These are phyloP conservation scores for Skeletonema tropicum DNA, from an alignment of 108 stramenopile species.

Conservation along the genomic window DNA sequence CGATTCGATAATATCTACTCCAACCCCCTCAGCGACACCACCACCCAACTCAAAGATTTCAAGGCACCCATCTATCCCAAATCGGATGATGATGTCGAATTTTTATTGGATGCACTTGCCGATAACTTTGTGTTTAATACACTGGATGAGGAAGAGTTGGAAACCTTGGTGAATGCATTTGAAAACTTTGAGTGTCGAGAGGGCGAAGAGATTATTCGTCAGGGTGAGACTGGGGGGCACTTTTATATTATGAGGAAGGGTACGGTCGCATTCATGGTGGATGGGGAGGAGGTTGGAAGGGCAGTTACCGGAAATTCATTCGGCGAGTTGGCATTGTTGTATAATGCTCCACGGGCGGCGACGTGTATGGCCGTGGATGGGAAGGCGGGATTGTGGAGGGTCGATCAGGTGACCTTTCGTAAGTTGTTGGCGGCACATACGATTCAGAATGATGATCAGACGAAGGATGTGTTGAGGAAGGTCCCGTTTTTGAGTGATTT, in stretches of 20 bases:
- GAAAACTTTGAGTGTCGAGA: slow-evolving; percentile 40
- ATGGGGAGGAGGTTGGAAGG: slow-evolving; percentile 54
- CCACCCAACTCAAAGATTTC: slow-evolving; percentile 18
- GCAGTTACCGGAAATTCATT: slow-evolving; percentile 54
- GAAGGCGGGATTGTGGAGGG: slow-evolving; percentile 42
- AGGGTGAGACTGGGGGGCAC: slow-evolving; percentile 64
- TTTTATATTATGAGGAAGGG: slow-evolving; percentile 63
- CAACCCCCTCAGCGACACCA: slow-evolving; percentile 12
- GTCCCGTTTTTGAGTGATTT: slow-evolving; percentile 69
- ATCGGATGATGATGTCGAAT: slow-evolving; percentile 55
- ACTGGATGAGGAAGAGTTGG: slow-evolving; percentile 52
- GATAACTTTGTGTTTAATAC: slow-evolving; percentile 75
- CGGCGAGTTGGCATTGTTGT: slow-evolving; percentile 61
- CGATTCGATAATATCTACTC: slow-evolving; percentile 44
- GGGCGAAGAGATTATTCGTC: slow-evolving; percentile 56
- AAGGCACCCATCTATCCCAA: slow-evolving; percentile 58
- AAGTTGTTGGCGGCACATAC: slow-evolving; percentile 60
- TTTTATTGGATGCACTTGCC: slow-evolving; percentile 54
- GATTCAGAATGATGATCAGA: slow-evolving; percentile 41
- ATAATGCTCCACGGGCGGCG: slow-evolving; percentile 57
- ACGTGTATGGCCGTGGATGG: slow-evolving; percentile 43
- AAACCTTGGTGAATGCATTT: slow-evolving; percentile 71
- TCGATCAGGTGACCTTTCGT: slow-evolving; percentile 70
- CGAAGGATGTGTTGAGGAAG: slow-evolving; percentile 54
- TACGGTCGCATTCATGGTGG: slow-evolving; percentile 60